phyloP scores from a whole-genome alignment of 129 eudicot genomes.

The Glebionis coronaria region DNA sequence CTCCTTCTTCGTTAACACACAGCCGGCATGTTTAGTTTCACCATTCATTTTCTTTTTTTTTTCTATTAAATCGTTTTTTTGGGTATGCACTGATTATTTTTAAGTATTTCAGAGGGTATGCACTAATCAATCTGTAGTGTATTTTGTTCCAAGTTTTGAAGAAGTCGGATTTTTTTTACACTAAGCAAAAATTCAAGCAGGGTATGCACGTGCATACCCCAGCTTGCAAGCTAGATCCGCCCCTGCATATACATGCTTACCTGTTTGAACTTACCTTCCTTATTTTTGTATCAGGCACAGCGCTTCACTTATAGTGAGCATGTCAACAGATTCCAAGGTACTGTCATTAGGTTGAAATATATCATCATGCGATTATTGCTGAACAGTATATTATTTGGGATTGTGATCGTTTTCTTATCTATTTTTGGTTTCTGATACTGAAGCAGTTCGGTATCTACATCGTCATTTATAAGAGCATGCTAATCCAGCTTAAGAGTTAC shows the following conservation, averaged over 20 bases:
- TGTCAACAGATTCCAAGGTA: conserved; percentile 87
- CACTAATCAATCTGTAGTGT: no score
- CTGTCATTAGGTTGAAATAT: conserved; percentile 5
- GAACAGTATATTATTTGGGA: background rate
- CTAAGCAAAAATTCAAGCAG: no score
- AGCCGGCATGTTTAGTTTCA: no score
- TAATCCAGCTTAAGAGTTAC: background rate
- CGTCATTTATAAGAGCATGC: background rate
- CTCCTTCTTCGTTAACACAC: no score
- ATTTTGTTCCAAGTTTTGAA: no score
- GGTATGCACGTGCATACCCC: no score
- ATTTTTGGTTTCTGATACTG: background rate
- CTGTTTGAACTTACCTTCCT: conserved; percentile 5
- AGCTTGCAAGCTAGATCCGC: no score
- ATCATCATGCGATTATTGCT: conserved; percentile 9
- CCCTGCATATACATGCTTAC: conserved; percentile 4
- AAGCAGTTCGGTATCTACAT: background rate
- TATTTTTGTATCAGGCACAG: conserved; percentile 53
- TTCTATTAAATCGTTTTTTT: no score
- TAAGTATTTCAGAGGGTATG: no score
- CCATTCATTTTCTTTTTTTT: no score
- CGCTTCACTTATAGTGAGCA: conserved; percentile 68
- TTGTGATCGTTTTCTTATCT: background rate
- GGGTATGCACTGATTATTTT: no score
- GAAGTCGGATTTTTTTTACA: no score